Conservation (phyloP, 768 basidiomycete species). For the Boletales sp. region DNA sequence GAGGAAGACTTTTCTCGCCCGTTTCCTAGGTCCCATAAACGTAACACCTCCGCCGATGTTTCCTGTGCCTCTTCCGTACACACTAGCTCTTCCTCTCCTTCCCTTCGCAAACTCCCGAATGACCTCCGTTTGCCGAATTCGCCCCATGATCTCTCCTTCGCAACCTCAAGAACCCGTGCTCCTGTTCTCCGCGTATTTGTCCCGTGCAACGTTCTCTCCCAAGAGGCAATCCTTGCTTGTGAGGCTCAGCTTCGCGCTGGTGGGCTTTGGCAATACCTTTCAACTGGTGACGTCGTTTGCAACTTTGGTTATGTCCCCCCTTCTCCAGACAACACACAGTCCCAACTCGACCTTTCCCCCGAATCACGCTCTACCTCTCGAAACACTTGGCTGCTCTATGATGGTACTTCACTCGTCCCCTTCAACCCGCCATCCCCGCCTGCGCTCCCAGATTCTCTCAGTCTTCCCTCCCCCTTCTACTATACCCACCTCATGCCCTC, state of each 20-base stretch:
- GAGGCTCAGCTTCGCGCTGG: constrained; percentile 65
- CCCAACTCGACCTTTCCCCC: constrained; percentile 15
- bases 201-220: constrained; percentile 56
- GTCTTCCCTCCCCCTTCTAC: constrained; percentile 73
- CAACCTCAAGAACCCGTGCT: constrained; percentile 60
- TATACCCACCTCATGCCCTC: constrained; percentile 61
- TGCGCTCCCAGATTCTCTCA: constrained; percentile 53
- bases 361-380: constrained; percentile 18
- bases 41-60: constrained; percentile 40
- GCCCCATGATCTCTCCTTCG: constrained; percentile 61
- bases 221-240: constrained; percentile 47
- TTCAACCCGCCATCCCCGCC: constrained; percentile 53
- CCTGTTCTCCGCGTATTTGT: constrained; percentile 74
- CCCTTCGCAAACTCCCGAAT: constrained; percentile 10
- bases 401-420: constrained; percentile 58
- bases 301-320: constrained; percentile 76
- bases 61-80: constrained; percentile 42
- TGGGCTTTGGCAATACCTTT: constrained; percentile 73
- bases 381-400: constrained; percentile 72
- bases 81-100: constrained; percentile 22
- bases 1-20: constrained; percentile 39
- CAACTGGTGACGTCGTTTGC: constrained; percentile 72
- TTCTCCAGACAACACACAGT: constrained; percentile 24
- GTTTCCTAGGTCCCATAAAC: constrained; percentile 35
- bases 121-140: constrained; percentile 25